Evolutionary conservation across 495 filamentous ascomycete species (phyloP), one percentile per base, ranked within the genome.

Genomic region (Penicilliopsis zonata): DNA sequence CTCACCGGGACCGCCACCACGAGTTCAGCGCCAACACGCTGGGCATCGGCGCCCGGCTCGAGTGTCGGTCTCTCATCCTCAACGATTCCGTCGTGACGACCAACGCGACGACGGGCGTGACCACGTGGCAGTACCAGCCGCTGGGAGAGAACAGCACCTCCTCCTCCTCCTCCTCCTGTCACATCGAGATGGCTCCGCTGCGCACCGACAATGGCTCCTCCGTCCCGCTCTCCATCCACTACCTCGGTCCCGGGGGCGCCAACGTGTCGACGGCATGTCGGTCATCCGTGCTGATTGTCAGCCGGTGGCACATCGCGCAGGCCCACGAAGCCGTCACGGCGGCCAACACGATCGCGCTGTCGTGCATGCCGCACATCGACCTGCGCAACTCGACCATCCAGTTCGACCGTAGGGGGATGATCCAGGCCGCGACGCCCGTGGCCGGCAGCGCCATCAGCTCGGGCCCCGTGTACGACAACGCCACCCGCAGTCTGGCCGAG

Each of bases 271-370:
- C 54, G 17, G 21, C 45, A n/a, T 62, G 58, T 23, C 48, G 58
- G 5, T 52, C 54, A 9, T 53, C 51, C 2, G 52, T 58, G 13
- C 25, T 62, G n/a, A 44, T 62, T 2, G 44, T 62, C 4, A 55
- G 53, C 2, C 55, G 53, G n/a, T 62, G 58, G 58, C 36, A 62
- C 23, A 58, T 59, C 28, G 39, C 49, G 16, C n/a, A n/a, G n/a
- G 38, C 46, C 3, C 34, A 45, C 4, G 46, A 46, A 3, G 13
- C 40, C 1, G 30, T 56, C 3, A 50, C 52, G 5, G 30, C 44
- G 7, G 16, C 49, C 18, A 59, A 62, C 26, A 59, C 58, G 2
- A 46, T 62, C 23, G 58, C 55, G 2, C 24, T 62, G 22, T 55
- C 58, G 12, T 62, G 58, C 22, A 53, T 59, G 28, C 58, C 58